phyloP scores from a whole-genome alignment of 2,329 filamentous ascomycete species.

The Zymoseptoria crescenta region DNA sequence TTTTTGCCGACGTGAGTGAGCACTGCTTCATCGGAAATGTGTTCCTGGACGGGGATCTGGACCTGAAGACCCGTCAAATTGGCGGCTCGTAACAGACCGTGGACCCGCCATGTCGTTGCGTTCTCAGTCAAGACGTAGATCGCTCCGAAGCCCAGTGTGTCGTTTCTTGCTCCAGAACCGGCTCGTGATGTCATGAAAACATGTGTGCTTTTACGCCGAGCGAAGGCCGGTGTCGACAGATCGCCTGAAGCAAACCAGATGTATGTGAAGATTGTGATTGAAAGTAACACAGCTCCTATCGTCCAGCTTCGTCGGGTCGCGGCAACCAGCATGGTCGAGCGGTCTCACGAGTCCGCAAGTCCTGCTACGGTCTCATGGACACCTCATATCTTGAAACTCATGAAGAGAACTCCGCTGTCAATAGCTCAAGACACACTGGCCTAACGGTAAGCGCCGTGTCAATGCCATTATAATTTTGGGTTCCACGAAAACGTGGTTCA shows the following conservation, averaged over 20 bases:
- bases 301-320: not conserved
- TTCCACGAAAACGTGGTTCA: no score
- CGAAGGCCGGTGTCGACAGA: not conserved
- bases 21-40: not conserved
- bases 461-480: no score
- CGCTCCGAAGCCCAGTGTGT: slow-evolving; percentile 9
- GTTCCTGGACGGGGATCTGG: not conserved
- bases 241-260: not conserved
- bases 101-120: slow-evolving; percentile 6
- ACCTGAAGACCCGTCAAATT: slow-evolving; percentile 1
- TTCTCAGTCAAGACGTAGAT: slow-evolving; percentile 11
- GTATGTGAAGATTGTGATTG: not conserved
- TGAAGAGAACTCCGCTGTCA: no score
- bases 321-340: not conserved
- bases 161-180: slow-evolving; percentile 3
- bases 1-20: not conserved
- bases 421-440: no score
- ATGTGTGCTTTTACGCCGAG: not conserved
- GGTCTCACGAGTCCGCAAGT: no score
- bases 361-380: no score
- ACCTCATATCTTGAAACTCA: no score
- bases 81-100: slow-evolving; percentile 5
- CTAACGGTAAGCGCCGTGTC: no score
- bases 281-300: not conserved
- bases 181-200: not conserved